phyloP scores from a whole-genome alignment of 371 early-diverging fungal species.

The Mucor racemosus region DNA sequence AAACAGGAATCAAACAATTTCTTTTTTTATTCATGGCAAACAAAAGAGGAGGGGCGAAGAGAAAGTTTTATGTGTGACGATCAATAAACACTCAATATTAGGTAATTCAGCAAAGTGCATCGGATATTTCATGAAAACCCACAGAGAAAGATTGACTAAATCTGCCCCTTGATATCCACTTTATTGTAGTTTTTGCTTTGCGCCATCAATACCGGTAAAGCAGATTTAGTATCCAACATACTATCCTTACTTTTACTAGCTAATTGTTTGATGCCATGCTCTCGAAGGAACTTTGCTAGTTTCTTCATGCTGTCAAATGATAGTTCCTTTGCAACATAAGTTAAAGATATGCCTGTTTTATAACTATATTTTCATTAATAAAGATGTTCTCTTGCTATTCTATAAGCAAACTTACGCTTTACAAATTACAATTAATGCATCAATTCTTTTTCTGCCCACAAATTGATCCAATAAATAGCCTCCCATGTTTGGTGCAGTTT shows the following conservation, averaged over 20 bases:
- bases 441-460: constrained; percentile 81
- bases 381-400: not conserved
- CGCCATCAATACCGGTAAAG: constrained; percentile 53
- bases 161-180: constrained; percentile 75
- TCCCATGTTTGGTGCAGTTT: constrained; percentile 82
- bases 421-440: constrained; percentile 71
- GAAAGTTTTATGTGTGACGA: constrained; percentile 16
- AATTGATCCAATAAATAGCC: constrained; percentile 91
- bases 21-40: not conserved
- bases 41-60: not conserved
- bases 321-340: constrained; percentile 47
- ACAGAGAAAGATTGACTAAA: constrained; percentile 4
- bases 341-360: constrained; percentile 54
- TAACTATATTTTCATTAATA: constrained; percentile 40
- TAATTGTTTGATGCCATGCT: constrained; percentile 28
- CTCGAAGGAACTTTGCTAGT: constrained; percentile 50
- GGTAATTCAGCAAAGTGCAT: constrained; percentile 10
- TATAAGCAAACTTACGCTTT: constrained; percentile 66
- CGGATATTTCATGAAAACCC: too few species aligned
- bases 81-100: not conserved
- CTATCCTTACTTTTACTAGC: constrained; percentile 8
- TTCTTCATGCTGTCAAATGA: constrained; percentile 41
- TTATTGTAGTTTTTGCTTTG: constrained; percentile 61
- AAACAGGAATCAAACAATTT: constrained; percentile 4
- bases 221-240: constrained; percentile 58